Conservation (phyloP, 2,329 filamentous ascomycete genomes). For the Elsinoe australis region DNA sequence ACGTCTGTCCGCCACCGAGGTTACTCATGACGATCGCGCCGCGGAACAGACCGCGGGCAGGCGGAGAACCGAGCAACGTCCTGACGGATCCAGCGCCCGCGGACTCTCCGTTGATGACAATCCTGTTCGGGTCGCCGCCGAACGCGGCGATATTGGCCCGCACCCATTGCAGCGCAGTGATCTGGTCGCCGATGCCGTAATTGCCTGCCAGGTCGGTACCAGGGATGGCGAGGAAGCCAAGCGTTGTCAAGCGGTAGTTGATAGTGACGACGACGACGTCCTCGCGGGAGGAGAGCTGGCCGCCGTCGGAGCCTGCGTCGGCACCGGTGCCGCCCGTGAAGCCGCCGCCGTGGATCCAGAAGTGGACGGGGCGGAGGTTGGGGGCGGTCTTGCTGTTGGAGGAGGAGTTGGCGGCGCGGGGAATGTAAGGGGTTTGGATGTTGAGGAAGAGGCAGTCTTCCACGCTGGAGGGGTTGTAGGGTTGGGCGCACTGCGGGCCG, state of each 20-base stretch:
- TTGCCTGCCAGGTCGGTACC: constrained; percentile 50
- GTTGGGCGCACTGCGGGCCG: constrained; percentile 40
- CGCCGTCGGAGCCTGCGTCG: constrained; percentile 41
- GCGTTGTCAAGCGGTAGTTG: constrained; percentile 53
- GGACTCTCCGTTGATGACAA: constrained; percentile 43
- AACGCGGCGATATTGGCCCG: constrained; percentile 40
- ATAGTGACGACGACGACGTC: constrained; percentile 53
- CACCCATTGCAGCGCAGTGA: constrained; percentile 44
- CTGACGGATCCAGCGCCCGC: constrained; percentile 51
- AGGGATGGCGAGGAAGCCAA: constrained; percentile 52
- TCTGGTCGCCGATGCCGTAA: constrained; percentile 46
- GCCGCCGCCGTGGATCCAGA: constrained; percentile 51
- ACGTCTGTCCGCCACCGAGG: constrained; percentile 49
- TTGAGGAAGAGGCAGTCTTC: constrained; percentile 46
- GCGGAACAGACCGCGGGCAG: constrained; percentile 41
- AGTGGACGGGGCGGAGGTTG: constrained; percentile 42
- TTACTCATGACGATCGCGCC: constrained; percentile 46
- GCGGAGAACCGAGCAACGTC: constrained; percentile 46
- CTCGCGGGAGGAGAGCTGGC: constrained; percentile 50
- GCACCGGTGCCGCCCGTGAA: constrained; percentile 44
- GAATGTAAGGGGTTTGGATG: constrained; percentile 41
- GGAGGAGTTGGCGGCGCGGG: constrained; percentile 19
- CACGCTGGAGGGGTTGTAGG: constrained; percentile 22
- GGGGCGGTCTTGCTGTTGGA: constrained; percentile 29
- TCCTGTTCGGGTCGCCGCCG: constrained; percentile 41